Base-by-base conservation (phyloP, 192 early-diverging fungal species). In the Polychytrium aggregatum region DNA sequence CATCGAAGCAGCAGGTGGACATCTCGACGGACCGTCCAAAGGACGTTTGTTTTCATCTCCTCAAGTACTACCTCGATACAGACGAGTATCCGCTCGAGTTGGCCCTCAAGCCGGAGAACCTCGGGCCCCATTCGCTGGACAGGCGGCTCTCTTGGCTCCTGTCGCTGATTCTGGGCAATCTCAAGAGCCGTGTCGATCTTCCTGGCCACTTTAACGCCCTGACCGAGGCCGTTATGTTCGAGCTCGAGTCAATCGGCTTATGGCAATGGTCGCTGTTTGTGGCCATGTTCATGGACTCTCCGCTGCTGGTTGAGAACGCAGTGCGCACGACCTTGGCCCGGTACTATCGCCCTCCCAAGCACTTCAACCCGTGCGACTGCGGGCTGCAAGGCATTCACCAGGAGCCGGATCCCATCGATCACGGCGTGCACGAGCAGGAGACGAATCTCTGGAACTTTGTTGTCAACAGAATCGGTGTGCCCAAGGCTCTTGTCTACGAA, bases 191-290 rank as follows among this genome's bases (percentile, higher is more conserved):
- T 67, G 34, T 65, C 68, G 4, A 66, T 64, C 14, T 79, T 78
- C 46, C 60, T 59, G 17, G 73, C 74, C 34, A 39, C 34, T n/a
- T 67, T 44, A 76, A 85, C 31, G 60, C 56, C 18, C 61, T 87
- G 38, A 70, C 84, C 17, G 44, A 69, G 0, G 57, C 73, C 21
- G 77, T 91, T 45, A 71, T 82, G 3, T 61, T 54, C 16, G 79
- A 88, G 61, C 61, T 96, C 13, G 86, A 90, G 66, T 39, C 44
- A 0, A 37, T 86, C 27, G 89, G 87, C 0, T 57, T 87, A 22
- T 92, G 86, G 84, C 59, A 87, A 30, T 92, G 88, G 90, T 78
- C 87, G 2, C 60, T 82, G 31, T 93, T 77, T 70, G 82, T 88
- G 21, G 64, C 73, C 3, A 53, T 86, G 42, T 85, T 83, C 50